Evolutionary conservation across 148 eudicot species (phyloP).

Genomic region (Silene uniflora): DNA sequence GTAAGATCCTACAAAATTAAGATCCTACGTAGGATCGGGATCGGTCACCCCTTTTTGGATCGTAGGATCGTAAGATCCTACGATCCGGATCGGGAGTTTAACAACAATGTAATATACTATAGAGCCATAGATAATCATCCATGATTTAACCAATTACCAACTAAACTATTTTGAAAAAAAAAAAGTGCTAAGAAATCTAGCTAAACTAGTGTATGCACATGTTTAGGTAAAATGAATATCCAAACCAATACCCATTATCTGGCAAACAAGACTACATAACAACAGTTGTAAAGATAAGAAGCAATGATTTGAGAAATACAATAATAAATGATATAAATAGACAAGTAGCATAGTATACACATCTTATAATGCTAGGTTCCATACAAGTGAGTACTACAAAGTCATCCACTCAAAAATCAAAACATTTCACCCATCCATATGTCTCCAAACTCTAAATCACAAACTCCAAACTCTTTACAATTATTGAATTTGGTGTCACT

Average conservation of each 20-base stretch:
- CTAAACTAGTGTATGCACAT: background rate
- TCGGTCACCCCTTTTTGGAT: no score
- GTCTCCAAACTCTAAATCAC: slow-evolving; percentile 21
- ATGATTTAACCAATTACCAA: no score
- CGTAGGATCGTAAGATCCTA: no score
- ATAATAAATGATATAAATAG: background rate
- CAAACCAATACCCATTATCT: background rate
- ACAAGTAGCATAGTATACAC: background rate
- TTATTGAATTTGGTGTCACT: slow-evolving; percentile 27
- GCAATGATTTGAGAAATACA: background rate
- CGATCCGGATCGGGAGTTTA: no score
- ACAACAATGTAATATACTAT: no score
- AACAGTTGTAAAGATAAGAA: background rate
- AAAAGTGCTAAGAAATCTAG: no score
- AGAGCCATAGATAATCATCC: no score
- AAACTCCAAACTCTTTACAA: slow-evolving; percentile 18
- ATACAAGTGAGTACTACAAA: slow-evolving; percentile 12
- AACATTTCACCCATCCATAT: slow-evolving; percentile 25
- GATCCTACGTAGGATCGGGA: no score
- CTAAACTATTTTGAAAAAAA: no score
- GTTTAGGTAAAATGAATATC: background rate
- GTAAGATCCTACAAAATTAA: no score
- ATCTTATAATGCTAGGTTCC: slow-evolving; percentile 9
- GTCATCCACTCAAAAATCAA: slow-evolving; percentile 13
- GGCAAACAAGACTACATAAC: background rate